Evolutionary conservation across 352 stramenopile species (phyloP), one percentile per base, ranked within the genome.

Genomic region (Nannochloropsis limnetica): DNA sequence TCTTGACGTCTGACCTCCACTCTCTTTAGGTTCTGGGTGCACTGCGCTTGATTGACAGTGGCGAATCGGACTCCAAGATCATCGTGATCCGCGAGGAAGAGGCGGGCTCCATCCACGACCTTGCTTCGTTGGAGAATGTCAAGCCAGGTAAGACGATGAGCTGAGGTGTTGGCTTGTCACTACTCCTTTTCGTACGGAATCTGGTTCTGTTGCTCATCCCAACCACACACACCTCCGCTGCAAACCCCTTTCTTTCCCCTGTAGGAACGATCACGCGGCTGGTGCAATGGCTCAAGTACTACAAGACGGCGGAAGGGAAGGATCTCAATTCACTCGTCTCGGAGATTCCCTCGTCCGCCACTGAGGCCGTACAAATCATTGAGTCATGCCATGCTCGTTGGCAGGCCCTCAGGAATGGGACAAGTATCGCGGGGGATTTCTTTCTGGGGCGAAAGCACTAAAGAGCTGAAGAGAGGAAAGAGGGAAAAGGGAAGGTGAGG

Each of bases 61-160:
- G 94, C 68, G 96, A 99, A 86, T 97, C 97, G 22, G 96, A 99
- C 86, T 95, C 98, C 89, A 99, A 99, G 88, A 97, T 99, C 84
- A 89, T 99, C 67, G 96, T 91, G 45, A 91, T 99, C 83, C 91
- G 95, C 28, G 82, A 94, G 14, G 86, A 86, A 15, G 95, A 99
- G 89, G 89, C 90, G 9, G 89, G 97, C 83, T 90, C 92, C 0
- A 97, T 98, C 80, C 89, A 94, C 83, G 84, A 86, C 81, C 85
- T 87, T 54, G 2, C 68, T 86, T 69, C 31, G 15, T 32, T 44
- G n/a, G 68, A 37, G 9, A 37, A 83, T 23, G 5, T 27, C 3
- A 80, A 80, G 79, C 25, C 37, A 83, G 22, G 29, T n/a, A 82
- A 20, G 22, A 25, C 6, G 20, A 29, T 82, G 17, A n/a, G 9